Percentiles rank a stretch among this genome's conserved stretches.
phyloP scores from a whole-genome alignment of 1,284 basidiomycete species.

The Cryptococcus hybrid region DNA sequence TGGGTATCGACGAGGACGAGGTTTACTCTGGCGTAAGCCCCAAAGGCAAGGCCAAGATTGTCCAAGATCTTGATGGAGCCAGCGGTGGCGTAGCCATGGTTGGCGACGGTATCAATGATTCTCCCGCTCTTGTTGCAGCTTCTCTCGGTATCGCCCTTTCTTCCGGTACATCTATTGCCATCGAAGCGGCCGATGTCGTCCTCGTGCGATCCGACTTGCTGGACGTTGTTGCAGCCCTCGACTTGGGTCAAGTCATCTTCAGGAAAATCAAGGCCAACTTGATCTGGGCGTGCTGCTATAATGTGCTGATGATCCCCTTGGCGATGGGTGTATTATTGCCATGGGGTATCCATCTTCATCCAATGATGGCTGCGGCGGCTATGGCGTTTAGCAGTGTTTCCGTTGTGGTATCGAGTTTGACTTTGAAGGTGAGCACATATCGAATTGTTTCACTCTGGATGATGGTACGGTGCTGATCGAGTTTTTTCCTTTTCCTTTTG shows the following conservation, averaged over 20 bases:
- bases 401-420: constrained; percentile 86
- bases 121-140: constrained; percentile 90
- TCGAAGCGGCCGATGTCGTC: constrained; percentile 97
- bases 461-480: neutral
- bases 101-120: constrained; percentile 99
- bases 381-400: constrained; percentile 98
- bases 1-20: constrained; percentile 74
- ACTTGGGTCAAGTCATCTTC: constrained; percentile 88
- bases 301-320: constrained; percentile 91
- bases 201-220: constrained; percentile 94
- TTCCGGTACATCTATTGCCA: constrained; percentile 92
- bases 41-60: constrained; percentile 81
- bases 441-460: neutral
- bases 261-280: constrained; percentile 79
- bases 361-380: constrained; percentile 95
- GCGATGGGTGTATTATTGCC: constrained; percentile 97
- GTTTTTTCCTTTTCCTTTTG: neutral
- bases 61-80: constrained; percentile 69
- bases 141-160: constrained; percentile 95
- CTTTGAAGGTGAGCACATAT: constrained; percentile 58
- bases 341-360: constrained; percentile 87
- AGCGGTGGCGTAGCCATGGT: constrained; percentile 86
- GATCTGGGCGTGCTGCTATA: constrained; percentile 91
- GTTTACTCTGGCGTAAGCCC: constrained; percentile 90
- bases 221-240: constrained; percentile 93